phyloP scores from a whole-genome alignment of 148 eudicot species.

The Bassia scoparia region DNA sequence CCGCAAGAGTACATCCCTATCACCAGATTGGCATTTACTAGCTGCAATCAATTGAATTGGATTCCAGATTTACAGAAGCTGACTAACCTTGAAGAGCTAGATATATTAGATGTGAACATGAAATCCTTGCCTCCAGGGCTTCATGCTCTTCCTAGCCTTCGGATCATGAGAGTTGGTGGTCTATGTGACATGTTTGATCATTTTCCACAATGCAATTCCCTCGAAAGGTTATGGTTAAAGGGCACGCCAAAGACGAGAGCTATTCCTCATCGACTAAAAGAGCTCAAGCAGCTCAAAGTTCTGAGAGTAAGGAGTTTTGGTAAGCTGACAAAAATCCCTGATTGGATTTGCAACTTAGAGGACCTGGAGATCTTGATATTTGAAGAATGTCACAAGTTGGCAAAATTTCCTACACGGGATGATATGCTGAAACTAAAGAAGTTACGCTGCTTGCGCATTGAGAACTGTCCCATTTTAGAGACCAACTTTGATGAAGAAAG shows the following conservation, averaged over 20 bases:
- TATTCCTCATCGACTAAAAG: background rate
- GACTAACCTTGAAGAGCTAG: slow-evolving; percentile 4
- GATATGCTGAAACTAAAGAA: background rate
- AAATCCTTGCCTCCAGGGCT: background rate
- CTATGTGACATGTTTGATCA: no score
- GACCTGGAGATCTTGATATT: background rate
- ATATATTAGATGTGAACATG: background rate
- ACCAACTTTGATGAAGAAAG: background rate
- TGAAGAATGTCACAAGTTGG: background rate
- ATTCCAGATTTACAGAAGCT: background rate
- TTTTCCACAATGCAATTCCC: background rate
- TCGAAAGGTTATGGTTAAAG: background rate
- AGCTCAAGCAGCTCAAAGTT: background rate
- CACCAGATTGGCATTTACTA: background rate
- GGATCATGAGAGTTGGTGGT: background rate
- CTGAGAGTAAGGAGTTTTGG: background rate
- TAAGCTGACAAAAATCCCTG: background rate
- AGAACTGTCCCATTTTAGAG: background rate
- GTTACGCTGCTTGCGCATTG: slow-evolving; percentile 8
- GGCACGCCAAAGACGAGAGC: background rate
- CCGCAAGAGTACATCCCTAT: background rate
- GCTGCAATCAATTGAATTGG: background rate
- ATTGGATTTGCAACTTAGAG: background rate
- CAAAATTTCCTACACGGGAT: background rate
- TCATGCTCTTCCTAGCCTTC: background rate